These are phyloP conservation scores for Gossypium lobatum DNA, from an alignment of 441 rosid species.

Conservation along the genomic window DNA sequence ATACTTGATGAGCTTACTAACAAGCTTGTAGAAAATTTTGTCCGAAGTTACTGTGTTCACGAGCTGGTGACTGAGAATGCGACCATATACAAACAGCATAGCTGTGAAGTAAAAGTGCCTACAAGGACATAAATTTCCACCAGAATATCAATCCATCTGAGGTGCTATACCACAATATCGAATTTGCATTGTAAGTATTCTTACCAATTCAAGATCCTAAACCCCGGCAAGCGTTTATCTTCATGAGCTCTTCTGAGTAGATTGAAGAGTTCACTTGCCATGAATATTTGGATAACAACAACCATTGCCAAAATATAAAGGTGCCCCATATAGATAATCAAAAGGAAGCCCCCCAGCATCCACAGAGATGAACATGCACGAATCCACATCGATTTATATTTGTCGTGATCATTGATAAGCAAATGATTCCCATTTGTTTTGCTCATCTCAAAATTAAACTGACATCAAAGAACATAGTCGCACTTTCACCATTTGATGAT, in stretches of 20 bases:
- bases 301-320: slow-evolving; percentile 39
- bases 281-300: slow-evolving; percentile 36
- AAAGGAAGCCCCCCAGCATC: slow-evolving; percentile 38
- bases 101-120: slow-evolving; percentile 96
- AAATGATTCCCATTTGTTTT: slow-evolving; percentile 24
- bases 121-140: slow-evolving; percentile 11
- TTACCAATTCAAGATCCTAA: slow-evolving; percentile 34
- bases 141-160: not conserved
- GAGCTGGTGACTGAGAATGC: slow-evolving; percentile 57
- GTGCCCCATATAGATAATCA: slow-evolving; percentile 39
- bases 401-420: slow-evolving; percentile 27
- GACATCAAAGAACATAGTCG: not conserved
- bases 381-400: slow-evolving; percentile 33
- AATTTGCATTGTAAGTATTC: not conserved
- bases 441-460: slow-evolving; percentile 26
- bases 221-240: slow-evolving; percentile 34
- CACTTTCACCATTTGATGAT: not conserved
- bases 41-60: slow-evolving; percentile 70
- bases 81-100: slow-evolving; percentile 84
- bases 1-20: slow-evolving; percentile 65
- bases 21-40: slow-evolving; percentile 63
- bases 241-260: slow-evolving; percentile 37
- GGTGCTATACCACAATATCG: not conserved
- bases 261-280: slow-evolving; percentile 42
- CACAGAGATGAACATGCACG: slow-evolving; percentile 34